phyloP scores from a whole-genome alignment of 805 yeast species.

The Teunomyces atbi region DNA sequence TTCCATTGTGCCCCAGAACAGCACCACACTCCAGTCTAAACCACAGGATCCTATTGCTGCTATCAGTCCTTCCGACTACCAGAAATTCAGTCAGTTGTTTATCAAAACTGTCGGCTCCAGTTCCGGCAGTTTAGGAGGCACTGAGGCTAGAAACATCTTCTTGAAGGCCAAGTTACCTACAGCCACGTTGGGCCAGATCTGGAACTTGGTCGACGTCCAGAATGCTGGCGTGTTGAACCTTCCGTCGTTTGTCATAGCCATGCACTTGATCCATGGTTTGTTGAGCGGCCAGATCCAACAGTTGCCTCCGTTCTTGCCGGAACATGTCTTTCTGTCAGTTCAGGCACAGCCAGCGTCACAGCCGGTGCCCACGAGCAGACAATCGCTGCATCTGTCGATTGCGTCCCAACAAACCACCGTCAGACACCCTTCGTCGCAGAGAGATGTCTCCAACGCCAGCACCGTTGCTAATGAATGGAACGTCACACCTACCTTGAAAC shows the following conservation, averaged over 20 bases:
- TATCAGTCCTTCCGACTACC: constrained; percentile 55
- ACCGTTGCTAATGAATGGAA: constrained; percentile 54
- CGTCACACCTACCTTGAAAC: constrained; percentile 64
- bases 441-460: constrained; percentile 16
- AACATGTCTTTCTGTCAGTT: constrained; percentile 40
- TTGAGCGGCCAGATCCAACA: constrained; percentile 63
- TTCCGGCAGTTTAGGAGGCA: constrained; percentile 62
- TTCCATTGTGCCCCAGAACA: constrained; percentile 34
- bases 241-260: constrained; percentile 83
- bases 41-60: constrained; percentile 43
- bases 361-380: constrained; percentile 18
- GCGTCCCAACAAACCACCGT: constrained; percentile 36
- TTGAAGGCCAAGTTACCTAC: constrained; percentile 85
- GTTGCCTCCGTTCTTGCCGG: constrained; percentile 47
- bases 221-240: constrained; percentile 70
- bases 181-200: constrained; percentile 74
- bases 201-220: constrained; percentile 82
- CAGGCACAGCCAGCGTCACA: constrained; percentile 8
- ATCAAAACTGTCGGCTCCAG: constrained; percentile 61
- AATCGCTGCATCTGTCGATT: constrained; percentile 30
- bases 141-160: constrained; percentile 81
- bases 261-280: constrained; percentile 88
- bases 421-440: constrained; percentile 19
- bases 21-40: constrained; percentile 31
- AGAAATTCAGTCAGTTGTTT: constrained; percentile 69